Evolutionary conservation across 306 rosid species (phyloP).

Genomic region (Prunus armeniaca): DNA sequence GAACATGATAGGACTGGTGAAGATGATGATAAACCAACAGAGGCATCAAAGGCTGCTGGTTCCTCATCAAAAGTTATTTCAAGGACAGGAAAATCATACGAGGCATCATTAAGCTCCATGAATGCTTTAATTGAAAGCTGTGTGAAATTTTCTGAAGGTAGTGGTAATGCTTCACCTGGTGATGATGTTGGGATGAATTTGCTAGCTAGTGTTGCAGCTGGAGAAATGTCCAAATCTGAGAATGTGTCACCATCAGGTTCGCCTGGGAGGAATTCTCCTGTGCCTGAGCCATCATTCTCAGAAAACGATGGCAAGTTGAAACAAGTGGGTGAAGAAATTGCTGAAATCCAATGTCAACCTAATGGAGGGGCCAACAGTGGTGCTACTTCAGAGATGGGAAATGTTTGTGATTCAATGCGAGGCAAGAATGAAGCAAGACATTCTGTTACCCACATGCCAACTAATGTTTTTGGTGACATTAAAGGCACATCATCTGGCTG

Average conservation of each 20-base stretch:
- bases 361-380: slow-evolving; percentile 10
- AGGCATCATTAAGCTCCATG: slow-evolving; percentile 71
- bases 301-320: slow-evolving; percentile 38
- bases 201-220: slow-evolving; percentile 93
- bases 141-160: slow-evolving; percentile 65
- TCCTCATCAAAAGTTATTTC: slow-evolving; percentile 45
- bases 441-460: slow-evolving; percentile 16
- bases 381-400: slow-evolving; percentile 22
- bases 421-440: slow-evolving; percentile 24
- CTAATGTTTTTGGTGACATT: slow-evolving; percentile 21
- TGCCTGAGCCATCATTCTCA: slow-evolving; percentile 43
- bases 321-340: slow-evolving; percentile 23
- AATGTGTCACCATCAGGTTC: slow-evolving; percentile 52
- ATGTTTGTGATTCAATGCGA: slow-evolving; percentile 16
- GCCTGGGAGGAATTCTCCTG: slow-evolving; percentile 44
- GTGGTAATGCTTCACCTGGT: slow-evolving; percentile 35
- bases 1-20: slow-evolving; percentile 43
- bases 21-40: slow-evolving; percentile 39
- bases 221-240: slow-evolving; percentile 63
- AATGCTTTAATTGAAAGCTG: slow-evolving; percentile 80
- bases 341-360: slow-evolving; percentile 31
- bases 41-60: slow-evolving; percentile 45
- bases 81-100: slow-evolving; percentile 48
- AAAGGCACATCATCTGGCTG: slow-evolving; percentile 20
- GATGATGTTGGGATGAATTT: slow-evolving; percentile 89